Percentiles rank a stretch among this genome's conserved stretches.
phyloP scores from a whole-genome alignment of 2,329 filamentous ascomycete species.

The Bisporella sp. region DNA sequence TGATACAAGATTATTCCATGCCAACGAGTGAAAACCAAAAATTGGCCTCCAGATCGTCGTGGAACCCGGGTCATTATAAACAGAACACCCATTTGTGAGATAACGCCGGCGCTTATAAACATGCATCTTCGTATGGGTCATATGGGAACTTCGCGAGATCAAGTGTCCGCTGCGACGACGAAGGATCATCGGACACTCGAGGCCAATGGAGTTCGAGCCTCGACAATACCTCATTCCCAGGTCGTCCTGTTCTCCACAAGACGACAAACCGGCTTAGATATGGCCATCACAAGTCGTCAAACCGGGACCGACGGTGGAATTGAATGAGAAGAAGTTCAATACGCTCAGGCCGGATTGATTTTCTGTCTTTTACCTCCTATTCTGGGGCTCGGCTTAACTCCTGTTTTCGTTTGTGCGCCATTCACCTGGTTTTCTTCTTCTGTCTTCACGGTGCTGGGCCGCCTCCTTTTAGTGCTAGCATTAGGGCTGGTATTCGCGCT shows the following conservation, averaged over 20 bases:
- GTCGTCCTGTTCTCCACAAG: background rate
- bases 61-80: too few relatives aligned
- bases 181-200: background rate
- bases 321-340: background rate
- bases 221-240: background rate
- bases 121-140: too few relatives aligned
- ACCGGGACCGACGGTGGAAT: too few relatives aligned
- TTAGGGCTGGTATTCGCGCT: conserved; percentile 53
- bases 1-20: too few relatives aligned
- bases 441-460: conserved; percentile 32
- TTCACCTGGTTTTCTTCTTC: conserved; percentile 27
- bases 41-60: too few relatives aligned
- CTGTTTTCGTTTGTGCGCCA: conserved; percentile 22
- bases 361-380: conserved; percentile 33
- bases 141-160: too few relatives aligned
- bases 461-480: conserved; percentile 30
- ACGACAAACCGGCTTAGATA: background rate
- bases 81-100: too few relatives aligned
- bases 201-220: background rate
- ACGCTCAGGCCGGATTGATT: conserved; percentile 16
- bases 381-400: conserved; percentile 33
- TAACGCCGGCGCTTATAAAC: too few relatives aligned
- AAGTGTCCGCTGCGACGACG: background rate
- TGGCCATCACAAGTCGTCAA: background rate
- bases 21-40: too few relatives aligned